Base-by-base conservation (phyloP, 2,329 filamentous ascomycete species). In the Aspergillus pseudotamarii region DNA sequence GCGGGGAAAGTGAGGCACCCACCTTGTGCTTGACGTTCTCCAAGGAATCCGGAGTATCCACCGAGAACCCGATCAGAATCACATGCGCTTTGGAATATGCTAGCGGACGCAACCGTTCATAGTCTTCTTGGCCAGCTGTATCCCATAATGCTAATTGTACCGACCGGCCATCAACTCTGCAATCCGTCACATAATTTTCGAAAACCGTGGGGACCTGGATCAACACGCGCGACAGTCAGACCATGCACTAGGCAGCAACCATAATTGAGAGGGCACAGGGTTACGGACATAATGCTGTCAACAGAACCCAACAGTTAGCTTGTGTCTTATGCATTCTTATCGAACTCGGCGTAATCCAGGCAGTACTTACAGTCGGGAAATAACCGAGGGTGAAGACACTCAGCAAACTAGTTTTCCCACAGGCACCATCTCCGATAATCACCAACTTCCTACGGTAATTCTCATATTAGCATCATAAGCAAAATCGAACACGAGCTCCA, bases 111-210 rank as follows among this genome's bases (percentile, higher is more conserved):
- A 99, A 84, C 76, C 95, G 87, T 80, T 99, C 95, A 79, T 99
- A 99, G 78, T 99, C 95, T 85, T 99, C 95, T 80, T 99, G 95
- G 64, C 95, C 95, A 58, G 95, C 95, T n/a, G 95, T 99, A 88
- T 99, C 95, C 95, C 95, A 99, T 72, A 99, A 84, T 58, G 95
- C 95, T 67, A 99, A 86, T 82, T 99, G 95, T 45, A 99, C 95
- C n/a, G 93, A 97, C 78, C 97, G 97, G 74, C 95, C 95, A 77
- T 99, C 95, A 64, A 99, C 95, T 82, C 94, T 88, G 81, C 95
- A 99, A 82, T 99, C 95, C 71, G 95, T 99, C 68, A 99, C 95
- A 75, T 99, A 99, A 82, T 99, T 99, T 78, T 99, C 95, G 80
- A 99, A 99, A 43, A 99, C 95, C 54, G 95, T 99, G 1, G 95